Conservation (phyloP, 2,329 filamentous ascomycete species). For the Sphaerulina vaccinii region DNA sequence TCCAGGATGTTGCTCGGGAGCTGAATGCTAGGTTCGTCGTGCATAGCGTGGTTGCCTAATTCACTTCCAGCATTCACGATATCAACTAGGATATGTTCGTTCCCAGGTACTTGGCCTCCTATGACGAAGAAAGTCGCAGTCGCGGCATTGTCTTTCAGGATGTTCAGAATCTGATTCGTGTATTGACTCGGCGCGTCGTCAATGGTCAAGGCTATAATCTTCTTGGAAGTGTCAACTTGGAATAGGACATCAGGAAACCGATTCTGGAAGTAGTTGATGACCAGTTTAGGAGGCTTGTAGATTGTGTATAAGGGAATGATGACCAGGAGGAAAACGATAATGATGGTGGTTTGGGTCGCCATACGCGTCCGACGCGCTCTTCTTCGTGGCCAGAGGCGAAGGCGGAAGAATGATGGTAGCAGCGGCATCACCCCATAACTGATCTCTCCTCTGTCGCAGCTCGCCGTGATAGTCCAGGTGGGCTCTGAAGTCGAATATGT, state of each 20-base stretch:
- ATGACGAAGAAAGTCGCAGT: constrained; percentile 88
- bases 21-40: constrained; percentile 71
- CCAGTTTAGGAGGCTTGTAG: constrained; percentile 73
- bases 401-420: constrained; percentile 35
- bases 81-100: constrained; percentile 50
- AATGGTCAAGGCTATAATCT: constrained; percentile 77
- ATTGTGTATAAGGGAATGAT: constrained; percentile 62
- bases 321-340: constrained; percentile 31
- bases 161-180: constrained; percentile 67
- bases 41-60: constrained; percentile 86
- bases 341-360: constrained; percentile 29
- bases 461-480: too few species aligned
- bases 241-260: constrained; percentile 79
- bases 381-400: constrained; percentile 33
- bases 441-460: constrained; percentile 9
- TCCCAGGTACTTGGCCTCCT: constrained; percentile 66
- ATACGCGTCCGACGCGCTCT: constrained; percentile 34
- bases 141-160: constrained; percentile 64
- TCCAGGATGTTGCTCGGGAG: constrained; percentile 61
- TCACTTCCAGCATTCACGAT: constrained; percentile 56
- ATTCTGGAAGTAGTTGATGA: constrained; percentile 69
- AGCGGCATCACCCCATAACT: constrained; percentile 34
- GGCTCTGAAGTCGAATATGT: background rate
- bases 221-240: constrained; percentile 60
- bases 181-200: constrained; percentile 79